A percentile compares a stretch with the other conserved stretches of the same genome.
These are phyloP conservation scores for Aspergillus sp. DNA, from an alignment of 2,329 filamentous ascomycete species.

Conservation along the genomic window DNA sequence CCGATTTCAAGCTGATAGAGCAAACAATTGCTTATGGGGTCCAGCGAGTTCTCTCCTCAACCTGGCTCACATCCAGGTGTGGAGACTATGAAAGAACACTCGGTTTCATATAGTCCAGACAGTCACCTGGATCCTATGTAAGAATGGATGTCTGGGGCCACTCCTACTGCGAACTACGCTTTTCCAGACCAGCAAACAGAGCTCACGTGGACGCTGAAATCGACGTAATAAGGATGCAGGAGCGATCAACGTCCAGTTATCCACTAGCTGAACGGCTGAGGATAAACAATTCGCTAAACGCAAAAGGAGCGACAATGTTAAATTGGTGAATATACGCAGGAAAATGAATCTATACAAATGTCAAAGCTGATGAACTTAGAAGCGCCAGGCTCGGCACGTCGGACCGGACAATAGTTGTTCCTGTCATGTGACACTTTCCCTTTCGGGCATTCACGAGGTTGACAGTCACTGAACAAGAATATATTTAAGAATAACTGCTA, in stretches of 20 bases:
- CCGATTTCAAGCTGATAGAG: not conserved
- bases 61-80: conserved; percentile 2
- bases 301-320: not conserved
- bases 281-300: not conserved
- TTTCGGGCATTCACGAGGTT: not conserved
- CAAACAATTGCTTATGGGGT: not conserved
- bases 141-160: not conserved
- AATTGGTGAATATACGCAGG: not conserved
- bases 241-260: not conserved
- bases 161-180: not conserved
- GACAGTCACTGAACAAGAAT: too few relatives aligned
- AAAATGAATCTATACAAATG: conserved; percentile 11
- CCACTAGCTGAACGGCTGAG: not conserved
- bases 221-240: not conserved
- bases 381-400: not conserved
- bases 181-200: not conserved
- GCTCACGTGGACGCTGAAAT: conserved; percentile 4
- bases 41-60: not conserved
- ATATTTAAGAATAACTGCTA: too few relatives aligned
- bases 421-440: conserved; percentile 5
- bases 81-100: not conserved
- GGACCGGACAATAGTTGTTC: not conserved
- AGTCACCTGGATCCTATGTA: not conserved
- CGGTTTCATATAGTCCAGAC: not conserved
- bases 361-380: not conserved